Evolutionary conservation across 2,329 filamentous ascomycete genomes (phyloP).

Genomic region (Didymella pomorum): DNA sequence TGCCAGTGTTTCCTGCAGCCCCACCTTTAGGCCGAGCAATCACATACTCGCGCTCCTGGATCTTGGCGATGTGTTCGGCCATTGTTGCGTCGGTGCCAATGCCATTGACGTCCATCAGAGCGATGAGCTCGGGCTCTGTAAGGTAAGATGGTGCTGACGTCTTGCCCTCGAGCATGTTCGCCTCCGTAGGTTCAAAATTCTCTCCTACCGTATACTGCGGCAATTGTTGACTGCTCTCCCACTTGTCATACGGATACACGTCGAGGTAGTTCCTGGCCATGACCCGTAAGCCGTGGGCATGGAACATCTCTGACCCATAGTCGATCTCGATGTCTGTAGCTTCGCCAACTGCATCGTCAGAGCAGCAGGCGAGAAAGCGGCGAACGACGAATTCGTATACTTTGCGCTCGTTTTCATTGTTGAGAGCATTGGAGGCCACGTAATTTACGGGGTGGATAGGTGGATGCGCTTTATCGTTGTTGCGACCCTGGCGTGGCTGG

Average conservation of each 20-base stretch:
- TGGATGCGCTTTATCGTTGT: conserved; percentile 97
- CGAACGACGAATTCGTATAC: conserved; percentile 94
- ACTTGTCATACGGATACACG: conserved; percentile 95
- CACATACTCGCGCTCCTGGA: conserved; percentile 89
- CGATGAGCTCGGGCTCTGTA: conserved; percentile 94
- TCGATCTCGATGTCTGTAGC: conserved; percentile 83
- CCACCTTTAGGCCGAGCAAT: conserved; percentile 64
- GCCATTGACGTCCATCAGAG: conserved; percentile 97
- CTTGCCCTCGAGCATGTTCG: conserved; percentile 88
- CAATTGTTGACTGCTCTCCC: conserved; percentile 85
- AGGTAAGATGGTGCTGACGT: conserved; percentile 85
- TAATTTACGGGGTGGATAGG: conserved; percentile 97
- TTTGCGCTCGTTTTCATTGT: conserved; percentile 71
- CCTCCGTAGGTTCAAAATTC: conserved; percentile 85
- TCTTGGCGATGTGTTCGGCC: conserved; percentile 97
- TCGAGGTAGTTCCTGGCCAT: conserved; percentile 92
- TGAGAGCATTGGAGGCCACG: conserved; percentile 67
- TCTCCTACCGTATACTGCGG: conserved; percentile 83
- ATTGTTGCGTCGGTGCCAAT: conserved; percentile 99
- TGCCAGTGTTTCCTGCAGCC: conserved; percentile 46
- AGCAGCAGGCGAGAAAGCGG: conserved; percentile 93
- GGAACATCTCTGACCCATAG: conserved; percentile 85
- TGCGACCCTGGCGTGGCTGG: conserved; percentile 79
- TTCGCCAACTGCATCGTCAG: conserved; percentile 88
- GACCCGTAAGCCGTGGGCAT: conserved; percentile 83